A percentile compares a stretch with the other conserved stretches of the same genome.
Evolutionary conservation across 371 early-diverging fungal genomes (phyloP).

Genomic region (Mortierella sp.): DNA sequence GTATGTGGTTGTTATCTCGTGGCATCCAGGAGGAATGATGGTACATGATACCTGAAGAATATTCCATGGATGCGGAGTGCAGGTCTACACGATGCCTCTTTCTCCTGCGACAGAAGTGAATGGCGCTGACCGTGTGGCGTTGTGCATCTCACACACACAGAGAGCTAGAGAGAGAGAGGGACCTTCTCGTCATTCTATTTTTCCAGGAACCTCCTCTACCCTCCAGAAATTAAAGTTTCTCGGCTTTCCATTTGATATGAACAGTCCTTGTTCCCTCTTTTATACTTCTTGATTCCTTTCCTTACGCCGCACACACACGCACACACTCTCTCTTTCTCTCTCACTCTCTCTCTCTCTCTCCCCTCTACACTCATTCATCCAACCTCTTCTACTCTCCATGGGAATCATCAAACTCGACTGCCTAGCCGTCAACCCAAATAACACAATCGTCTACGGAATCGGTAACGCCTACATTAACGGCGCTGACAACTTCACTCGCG

Average conservation of each 20-base stretch:
- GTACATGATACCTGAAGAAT: too few species aligned
- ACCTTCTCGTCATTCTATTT: background rate
- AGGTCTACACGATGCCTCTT: too few species aligned
- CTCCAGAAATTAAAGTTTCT: background rate
- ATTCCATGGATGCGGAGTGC: too few species aligned
- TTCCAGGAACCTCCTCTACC: background rate
- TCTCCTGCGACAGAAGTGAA: too few species aligned
- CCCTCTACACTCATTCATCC: background rate
- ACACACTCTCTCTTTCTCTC: too few species aligned
- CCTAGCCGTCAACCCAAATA: background rate
- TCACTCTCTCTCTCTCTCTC: background rate
- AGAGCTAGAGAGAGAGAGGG: background rate
- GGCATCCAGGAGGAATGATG: too few species aligned
- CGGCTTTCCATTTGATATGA: background rate
- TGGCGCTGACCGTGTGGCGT: too few species aligned
- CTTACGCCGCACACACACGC: background rate
- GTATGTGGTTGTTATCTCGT: too few species aligned
- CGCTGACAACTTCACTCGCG: background rate
- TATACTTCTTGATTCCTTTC: background rate
- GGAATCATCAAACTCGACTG: slow-evolving; percentile 2
- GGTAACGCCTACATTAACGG: background rate
- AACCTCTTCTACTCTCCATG: background rate
- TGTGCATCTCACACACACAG: too few species aligned
- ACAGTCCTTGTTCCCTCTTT: background rate
- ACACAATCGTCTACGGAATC: background rate